These are phyloP conservation scores for Erodium maritimum DNA, from an alignment of 345 rosid genomes.

Conservation along the genomic window DNA sequence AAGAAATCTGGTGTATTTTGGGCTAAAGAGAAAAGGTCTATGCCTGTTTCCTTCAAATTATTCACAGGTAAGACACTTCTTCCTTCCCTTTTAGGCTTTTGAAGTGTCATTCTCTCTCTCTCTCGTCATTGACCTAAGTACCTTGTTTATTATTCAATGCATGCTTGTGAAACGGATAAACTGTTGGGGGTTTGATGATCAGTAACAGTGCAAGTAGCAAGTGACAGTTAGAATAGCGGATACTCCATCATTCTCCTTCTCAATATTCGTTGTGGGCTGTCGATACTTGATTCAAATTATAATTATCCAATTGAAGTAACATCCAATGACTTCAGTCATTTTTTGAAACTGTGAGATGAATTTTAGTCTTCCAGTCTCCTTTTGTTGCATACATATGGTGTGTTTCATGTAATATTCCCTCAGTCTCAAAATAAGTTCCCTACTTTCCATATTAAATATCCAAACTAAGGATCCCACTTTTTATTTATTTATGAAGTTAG, in stretches of 20 bases:
- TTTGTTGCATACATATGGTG: no score
- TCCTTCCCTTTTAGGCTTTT: constrained; percentile 5
- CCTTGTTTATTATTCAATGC: no score
- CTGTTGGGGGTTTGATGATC: not conserved
- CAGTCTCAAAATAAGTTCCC: no score
- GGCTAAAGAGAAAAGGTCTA: constrained; percentile 74
- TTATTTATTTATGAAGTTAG: no score
- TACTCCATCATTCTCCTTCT: not conserved
- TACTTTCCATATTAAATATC: no score
- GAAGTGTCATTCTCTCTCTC: not conserved
- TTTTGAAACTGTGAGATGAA: not conserved
- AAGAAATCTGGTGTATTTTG: constrained; percentile 76
- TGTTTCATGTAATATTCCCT: no score
- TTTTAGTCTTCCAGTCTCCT: no score
- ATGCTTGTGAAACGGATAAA: not conserved
- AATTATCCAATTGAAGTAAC: not conserved
- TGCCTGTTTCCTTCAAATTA: constrained; percentile 85
- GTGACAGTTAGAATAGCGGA: not conserved
- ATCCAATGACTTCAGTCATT: not conserved
- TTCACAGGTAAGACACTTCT: constrained; percentile 48
- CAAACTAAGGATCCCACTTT: no score
- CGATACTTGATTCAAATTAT: not conserved
- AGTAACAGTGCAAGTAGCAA: not conserved
- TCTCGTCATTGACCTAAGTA: no score
- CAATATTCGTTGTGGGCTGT: not conserved